Percentiles rank a stretch among this genome's conserved stretches.
These are phyloP conservation scores for Aspergillus viridinutans DNA, from an alignment of 2,329 filamentous ascomycete genomes.

Conservation along the genomic window DNA sequence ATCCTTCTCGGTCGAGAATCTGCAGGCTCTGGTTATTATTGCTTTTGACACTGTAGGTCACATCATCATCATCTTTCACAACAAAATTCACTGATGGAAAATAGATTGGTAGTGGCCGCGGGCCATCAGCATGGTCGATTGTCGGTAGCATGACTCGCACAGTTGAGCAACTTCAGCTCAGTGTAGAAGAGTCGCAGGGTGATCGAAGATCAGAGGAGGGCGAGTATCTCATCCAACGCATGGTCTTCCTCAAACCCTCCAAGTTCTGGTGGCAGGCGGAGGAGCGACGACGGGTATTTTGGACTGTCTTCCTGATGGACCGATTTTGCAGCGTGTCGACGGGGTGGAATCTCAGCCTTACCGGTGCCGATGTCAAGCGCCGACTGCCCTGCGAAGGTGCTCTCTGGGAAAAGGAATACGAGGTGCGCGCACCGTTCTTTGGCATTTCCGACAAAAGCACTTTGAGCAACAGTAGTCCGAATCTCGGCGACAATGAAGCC, in stretches of 20 bases:
- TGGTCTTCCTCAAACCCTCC: slow-evolving; percentile 31
- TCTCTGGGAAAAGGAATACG: slow-evolving; percentile 25
- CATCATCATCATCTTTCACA: too few species aligned
- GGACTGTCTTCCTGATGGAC: slow-evolving; percentile 18
- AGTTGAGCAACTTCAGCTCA: too few species aligned
- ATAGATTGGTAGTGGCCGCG: too few species aligned
- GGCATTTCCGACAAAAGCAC: slow-evolving; percentile 33
- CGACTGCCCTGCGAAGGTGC: slow-evolving; percentile 33
- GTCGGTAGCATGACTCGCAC: too few species aligned
- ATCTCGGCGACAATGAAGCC: neutral
- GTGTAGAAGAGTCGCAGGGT: too few species aligned
- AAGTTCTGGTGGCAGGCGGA: slow-evolving; percentile 30
- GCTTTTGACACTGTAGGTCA: slow-evolving; percentile 17
- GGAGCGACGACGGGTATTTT: slow-evolving; percentile 36
- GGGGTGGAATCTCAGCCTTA: too few species aligned
- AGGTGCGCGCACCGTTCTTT: slow-evolving; percentile 36
- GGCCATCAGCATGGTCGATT: too few species aligned
- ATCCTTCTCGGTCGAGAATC: slow-evolving; percentile 30
- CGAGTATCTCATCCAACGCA: slow-evolving; percentile 31
- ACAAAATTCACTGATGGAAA: too few species aligned
- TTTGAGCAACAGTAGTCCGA: neutral
- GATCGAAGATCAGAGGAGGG: neutral
- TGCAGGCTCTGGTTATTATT: slow-evolving; percentile 34
- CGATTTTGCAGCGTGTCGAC: too few species aligned
- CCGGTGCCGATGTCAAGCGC: slow-evolving; percentile 18